These are phyloP conservation scores for Claviceps lovelessii DNA, from an alignment of 2,329 filamentous ascomycete genomes.

Conservation along the genomic window DNA sequence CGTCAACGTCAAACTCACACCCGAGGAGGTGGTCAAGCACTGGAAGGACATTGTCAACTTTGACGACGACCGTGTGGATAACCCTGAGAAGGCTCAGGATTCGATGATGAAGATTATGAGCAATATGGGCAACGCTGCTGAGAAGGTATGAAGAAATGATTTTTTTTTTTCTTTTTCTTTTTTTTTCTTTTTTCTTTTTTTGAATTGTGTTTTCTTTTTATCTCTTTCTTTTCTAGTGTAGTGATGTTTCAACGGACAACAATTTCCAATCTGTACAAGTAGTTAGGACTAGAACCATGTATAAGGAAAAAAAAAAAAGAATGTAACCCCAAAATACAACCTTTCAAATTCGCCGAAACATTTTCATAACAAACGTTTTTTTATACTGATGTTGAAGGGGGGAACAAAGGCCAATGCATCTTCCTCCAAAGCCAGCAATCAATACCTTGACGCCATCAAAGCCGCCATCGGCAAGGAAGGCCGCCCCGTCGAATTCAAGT, in stretches of 20 bases:
- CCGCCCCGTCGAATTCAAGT: constrained; percentile 60
- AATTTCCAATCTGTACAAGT: constrained; percentile 7
- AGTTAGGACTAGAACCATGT: constrained; percentile 10
- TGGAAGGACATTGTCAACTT: constrained; percentile 77
- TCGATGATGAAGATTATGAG: constrained; percentile 62
- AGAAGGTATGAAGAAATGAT: constrained; percentile 40
- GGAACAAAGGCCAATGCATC: constrained; percentile 3
- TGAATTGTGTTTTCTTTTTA: constrained; percentile 2
- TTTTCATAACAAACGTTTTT: neutral
- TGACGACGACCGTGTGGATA: constrained; percentile 71
- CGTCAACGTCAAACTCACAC: constrained; percentile 65
- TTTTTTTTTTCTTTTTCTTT: neutral
- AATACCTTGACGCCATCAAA: constrained; percentile 62
- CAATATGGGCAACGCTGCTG: constrained; percentile 69
- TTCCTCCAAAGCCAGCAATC: constrained; percentile 31
- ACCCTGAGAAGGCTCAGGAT: constrained; percentile 67
- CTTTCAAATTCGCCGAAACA: too few species aligned
- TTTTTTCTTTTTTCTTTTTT: constrained; percentile 7
- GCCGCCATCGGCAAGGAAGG: constrained; percentile 58
- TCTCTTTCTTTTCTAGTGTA: neutral
- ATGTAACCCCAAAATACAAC: neutral
- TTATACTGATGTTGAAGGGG: neutral
- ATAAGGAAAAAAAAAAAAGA: neutral
- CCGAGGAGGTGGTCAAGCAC: constrained; percentile 64
- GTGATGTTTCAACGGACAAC: neutral